Evolutionary conservation across 78 protist species (phyloP), one percentile per base, ranked within the genome.

Genomic region (Protostelium mycophagum): DNA sequence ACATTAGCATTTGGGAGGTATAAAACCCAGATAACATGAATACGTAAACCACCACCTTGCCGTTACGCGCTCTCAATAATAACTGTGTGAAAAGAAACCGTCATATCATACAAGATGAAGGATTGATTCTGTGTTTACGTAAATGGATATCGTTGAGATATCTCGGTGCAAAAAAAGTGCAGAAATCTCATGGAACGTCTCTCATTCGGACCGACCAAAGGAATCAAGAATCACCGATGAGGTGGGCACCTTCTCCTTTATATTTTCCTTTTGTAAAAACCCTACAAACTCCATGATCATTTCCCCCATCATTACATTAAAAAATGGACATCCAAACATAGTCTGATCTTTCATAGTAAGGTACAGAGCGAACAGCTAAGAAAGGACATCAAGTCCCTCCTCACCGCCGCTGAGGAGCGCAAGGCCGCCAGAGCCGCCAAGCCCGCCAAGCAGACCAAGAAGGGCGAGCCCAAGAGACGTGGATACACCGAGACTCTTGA

Each of bases 401-500:
- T 51, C 73, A 16, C 73, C 73, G 5, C 73, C 16, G 73, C 73
- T 51, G 73, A 5, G 31, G 73, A 51, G 73, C 5, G 73, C 5
- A 51, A 51, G 73, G 73, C 5, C 31, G 16, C 5, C 31, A 16
- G 31, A 25, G 73, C 73, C 16, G 73, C 73, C 73, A 51, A 51
- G 73, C 73, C 73, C 5, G 73, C 73, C 73, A 51, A 51, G 73
- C 5, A 5, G 31, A 51, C 5, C 73, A 51, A 16, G 16, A 51
- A 51, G 73, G 73, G 73, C 5, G 73, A 51, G 73, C 73, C 73
- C 73, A 51, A 51, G 73, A 86, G 84, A 73, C 34, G 94, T 35
- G 91, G 91, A 86, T 98, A 98, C 98, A 23, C 35, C 5, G 99
- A 99, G 97, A 95, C 99, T 35, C 88, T 99, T 84, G 99, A 99